Percentiles rank a stretch among this genome's conserved stretches.
These are phyloP conservation scores for Saururus chinensis DNA, from an alignment of 164 flowering plant species.

Conservation along the genomic window DNA sequence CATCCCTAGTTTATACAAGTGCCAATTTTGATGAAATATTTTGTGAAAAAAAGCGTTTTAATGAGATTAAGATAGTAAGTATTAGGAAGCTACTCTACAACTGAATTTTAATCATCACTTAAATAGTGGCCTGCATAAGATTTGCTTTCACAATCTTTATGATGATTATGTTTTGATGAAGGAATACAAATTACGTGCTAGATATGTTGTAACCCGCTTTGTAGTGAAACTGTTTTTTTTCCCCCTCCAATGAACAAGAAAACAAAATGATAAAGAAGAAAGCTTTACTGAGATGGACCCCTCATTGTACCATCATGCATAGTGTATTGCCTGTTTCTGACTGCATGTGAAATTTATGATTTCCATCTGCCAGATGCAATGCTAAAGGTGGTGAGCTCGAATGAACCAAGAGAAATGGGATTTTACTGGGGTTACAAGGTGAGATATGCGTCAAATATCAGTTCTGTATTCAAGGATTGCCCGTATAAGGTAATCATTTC, in stretches of 20 bases:
- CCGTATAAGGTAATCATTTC: constrained; percentile 54
- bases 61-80: background rate
- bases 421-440: constrained; percentile 93
- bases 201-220: background rate
- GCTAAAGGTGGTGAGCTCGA: constrained; percentile 53
- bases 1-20: background rate
- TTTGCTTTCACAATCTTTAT: too few species aligned
- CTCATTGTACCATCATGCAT: background rate
- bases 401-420: constrained; percentile 68
- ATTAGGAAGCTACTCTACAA: too few species aligned
- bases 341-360: background rate
- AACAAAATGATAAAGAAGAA: background rate
- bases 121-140: too few species aligned
- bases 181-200: too few species aligned
- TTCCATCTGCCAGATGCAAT: constrained; percentile 28
- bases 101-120: too few species aligned
- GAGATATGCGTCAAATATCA: constrained; percentile 77
- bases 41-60: background rate
- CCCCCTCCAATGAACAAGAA: background rate
- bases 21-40: background rate
- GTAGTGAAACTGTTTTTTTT: background rate
- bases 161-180: too few species aligned
- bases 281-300: background rate
- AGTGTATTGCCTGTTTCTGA: background rate
- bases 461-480: constrained; percentile 56